A percentile compares a stretch with the other conserved stretches of the same genome.
Evolutionary conservation across 2,329 filamentous ascomycete genomes (phyloP).

Genomic region (Gaeumannomyces tritici): DNA sequence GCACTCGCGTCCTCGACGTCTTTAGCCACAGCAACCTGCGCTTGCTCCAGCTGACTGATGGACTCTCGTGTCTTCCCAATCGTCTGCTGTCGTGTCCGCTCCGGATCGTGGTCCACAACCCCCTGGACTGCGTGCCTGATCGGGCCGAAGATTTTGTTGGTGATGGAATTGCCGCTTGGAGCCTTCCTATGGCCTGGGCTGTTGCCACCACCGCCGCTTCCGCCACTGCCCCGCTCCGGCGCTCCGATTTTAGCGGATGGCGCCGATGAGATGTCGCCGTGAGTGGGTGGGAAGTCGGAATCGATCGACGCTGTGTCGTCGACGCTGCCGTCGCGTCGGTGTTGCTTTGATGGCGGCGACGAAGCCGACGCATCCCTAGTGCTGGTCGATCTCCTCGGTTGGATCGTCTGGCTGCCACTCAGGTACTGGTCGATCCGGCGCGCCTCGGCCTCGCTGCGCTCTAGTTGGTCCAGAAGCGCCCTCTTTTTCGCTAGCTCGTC

Average conservation of each 20-base stretch:
- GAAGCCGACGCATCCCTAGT: conserved; percentile 36
- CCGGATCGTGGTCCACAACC: conserved; percentile 91
- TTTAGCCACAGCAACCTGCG: conserved; percentile 75
- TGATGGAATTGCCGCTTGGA: conserved; percentile 81
- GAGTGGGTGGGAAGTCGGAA: conserved; percentile 88
- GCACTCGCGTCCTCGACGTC: conserved; percentile 90
- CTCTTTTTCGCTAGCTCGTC: conserved; percentile 89
- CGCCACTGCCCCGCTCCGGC: conserved; percentile 39
- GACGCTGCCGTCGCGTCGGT: conserved; percentile 45
- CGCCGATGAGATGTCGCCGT: conserved; percentile 59
- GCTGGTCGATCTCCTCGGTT: conserved; percentile 55
- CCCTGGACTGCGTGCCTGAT: conserved; percentile 94
- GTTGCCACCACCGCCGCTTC: conserved; percentile 20
- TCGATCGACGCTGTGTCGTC: conserved; percentile 88
- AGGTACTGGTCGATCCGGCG: conserved; percentile 91
- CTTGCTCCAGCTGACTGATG: conserved; percentile 79
- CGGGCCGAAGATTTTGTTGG: conserved; percentile 86
- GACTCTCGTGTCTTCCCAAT: conserved; percentile 94
- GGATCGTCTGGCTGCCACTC: conserved; percentile 57
- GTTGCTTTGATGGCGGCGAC: conserved; percentile 18
- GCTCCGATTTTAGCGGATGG: conserved; percentile 68
- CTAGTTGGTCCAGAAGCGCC: conserved; percentile 73
- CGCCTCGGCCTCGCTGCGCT: conserved; percentile 86
- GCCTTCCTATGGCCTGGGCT: conserved; percentile 63
- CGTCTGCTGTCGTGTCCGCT: conserved; percentile 81